Percentiles rank a stretch among this genome's conserved stretches.
Conservation (phyloP, 1,284 basidiomycete genomes). For the Volvariella volvacea region DNA sequence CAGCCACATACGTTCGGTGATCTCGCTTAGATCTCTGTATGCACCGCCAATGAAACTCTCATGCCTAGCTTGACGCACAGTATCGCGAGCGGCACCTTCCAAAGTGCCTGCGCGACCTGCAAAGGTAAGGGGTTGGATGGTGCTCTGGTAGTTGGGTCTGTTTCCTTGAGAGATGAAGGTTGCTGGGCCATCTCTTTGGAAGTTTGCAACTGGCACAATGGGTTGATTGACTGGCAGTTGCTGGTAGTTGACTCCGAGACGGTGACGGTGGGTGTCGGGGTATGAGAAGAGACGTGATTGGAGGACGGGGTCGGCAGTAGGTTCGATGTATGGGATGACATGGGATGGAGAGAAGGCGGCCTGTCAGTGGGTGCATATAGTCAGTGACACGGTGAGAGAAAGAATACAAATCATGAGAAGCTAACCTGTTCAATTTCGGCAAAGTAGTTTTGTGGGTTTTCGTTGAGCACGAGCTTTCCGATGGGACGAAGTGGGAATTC, state of each 20-base stretch:
- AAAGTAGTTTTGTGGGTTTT: slow-evolving; percentile 84
- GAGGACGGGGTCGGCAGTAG: slow-evolving; percentile 84
- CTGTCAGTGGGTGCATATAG: slow-evolving; percentile 26
- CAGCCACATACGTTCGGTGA: slow-evolving; percentile 66
- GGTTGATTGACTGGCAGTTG: slow-evolving; percentile 90
- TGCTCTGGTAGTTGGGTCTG: slow-evolving; percentile 83
- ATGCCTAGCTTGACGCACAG: slow-evolving; percentile 44
- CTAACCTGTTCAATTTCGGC: slow-evolving; percentile 79
- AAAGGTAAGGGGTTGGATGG: slow-evolving; percentile 58
- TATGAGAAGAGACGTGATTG: slow-evolving; percentile 94
- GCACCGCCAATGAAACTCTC: slow-evolving; percentile 74
- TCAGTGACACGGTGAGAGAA: background rate
- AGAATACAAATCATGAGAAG: slow-evolving; percentile 6
- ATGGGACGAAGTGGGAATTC: slow-evolving; percentile 84
- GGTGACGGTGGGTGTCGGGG: slow-evolving; percentile 90
- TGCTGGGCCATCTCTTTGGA: slow-evolving; percentile 76
- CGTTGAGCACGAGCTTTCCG: slow-evolving; percentile 83
- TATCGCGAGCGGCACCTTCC: slow-evolving; percentile 31
- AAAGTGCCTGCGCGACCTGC: slow-evolving; percentile 28
- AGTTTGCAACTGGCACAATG: slow-evolving; percentile 70
- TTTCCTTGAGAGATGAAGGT: slow-evolving; percentile 74
- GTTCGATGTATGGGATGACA: slow-evolving; percentile 81
- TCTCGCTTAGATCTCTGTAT: slow-evolving; percentile 66
- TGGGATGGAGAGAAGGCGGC: slow-evolving; percentile 85
- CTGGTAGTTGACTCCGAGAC: slow-evolving; percentile 81